Evolutionary conservation across 257 asterid species (phyloP).

Genomic region (Ilex aquifolium): DNA sequence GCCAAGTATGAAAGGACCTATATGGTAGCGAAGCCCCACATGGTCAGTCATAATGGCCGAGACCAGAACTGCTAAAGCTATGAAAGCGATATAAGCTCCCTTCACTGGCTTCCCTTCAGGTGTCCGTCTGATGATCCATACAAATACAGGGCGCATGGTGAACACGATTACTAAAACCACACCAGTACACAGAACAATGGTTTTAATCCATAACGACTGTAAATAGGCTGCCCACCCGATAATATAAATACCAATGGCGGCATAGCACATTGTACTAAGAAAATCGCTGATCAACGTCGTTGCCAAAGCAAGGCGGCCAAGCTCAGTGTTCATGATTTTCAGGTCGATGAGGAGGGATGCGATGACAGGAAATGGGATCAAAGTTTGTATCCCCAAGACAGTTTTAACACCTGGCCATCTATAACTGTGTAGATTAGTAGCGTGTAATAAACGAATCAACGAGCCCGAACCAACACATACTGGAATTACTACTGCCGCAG

Average conservation of each 20-base stretch:
- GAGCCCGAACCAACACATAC: constrained; percentile 19
- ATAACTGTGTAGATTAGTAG: constrained; percentile 9
- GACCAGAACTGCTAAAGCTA: constrained; percentile 37
- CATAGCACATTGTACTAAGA: constrained; percentile 30
- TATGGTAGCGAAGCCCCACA: constrained; percentile 57
- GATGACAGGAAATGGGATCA: constrained; percentile 67
- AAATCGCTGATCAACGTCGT: constrained; percentile 63
- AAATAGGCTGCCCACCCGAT: no score
- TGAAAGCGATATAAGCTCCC: constrained; percentile 36
- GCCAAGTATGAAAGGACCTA: constrained; percentile 79
- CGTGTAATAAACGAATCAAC: not conserved
- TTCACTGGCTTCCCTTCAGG: constrained; percentile 73
- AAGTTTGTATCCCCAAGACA: constrained; percentile 36
- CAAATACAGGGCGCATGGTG: constrained; percentile 44
- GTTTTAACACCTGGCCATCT: constrained; percentile 40
- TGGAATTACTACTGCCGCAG: constrained; percentile 43
- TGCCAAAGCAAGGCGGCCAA: constrained; percentile 80
- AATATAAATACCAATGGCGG: no score
- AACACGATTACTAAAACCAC: constrained; percentile 37
- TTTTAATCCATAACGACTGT: constrained; percentile 24
- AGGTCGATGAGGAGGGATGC: constrained; percentile 79
- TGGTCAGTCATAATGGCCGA: constrained; percentile 58
- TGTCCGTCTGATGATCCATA: constrained; percentile 53
- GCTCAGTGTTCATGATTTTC: constrained; percentile 76
- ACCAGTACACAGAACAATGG: constrained; percentile 28